These are phyloP conservation scores for Penicillium crystallinum DNA, from an alignment of 495 filamentous ascomycete species.

Conservation along the genomic window DNA sequence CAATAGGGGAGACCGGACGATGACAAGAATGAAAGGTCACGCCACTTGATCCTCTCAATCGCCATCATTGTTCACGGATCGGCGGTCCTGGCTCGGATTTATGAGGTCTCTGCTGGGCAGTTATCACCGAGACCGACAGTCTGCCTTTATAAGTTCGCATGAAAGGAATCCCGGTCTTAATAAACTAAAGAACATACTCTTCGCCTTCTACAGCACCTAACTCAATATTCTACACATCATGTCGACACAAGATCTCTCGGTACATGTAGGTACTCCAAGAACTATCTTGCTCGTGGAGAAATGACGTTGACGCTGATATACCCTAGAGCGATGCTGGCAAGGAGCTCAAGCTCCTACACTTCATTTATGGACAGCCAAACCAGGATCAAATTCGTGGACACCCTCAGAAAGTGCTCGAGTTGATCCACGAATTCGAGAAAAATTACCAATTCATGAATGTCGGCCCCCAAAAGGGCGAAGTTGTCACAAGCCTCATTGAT, in stretches of 20 bases:
- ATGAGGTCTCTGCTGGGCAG: background rate
- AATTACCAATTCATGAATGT: conserved; percentile 73
- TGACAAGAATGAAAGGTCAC: background rate
- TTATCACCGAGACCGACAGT: conserved; percentile 4
- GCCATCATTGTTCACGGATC: too few species aligned
- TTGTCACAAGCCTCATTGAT: conserved; percentile 59
- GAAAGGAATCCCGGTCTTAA: background rate
- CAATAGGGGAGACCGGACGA: background rate
- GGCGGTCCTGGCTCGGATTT: background rate
- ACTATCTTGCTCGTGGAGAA: background rate
- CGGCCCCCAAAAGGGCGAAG: conserved; percentile 63
- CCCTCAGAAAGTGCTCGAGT: conserved; percentile 56
- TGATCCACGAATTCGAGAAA: conserved; percentile 67
- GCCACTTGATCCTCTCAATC: background rate
- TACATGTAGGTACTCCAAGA: background rate
- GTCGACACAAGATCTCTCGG: conserved; percentile 4
- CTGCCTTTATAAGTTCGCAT: background rate
- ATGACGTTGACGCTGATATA: background rate
- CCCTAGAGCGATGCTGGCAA: conserved; percentile 55
- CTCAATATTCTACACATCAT: background rate
- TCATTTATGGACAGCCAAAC: conserved; percentile 55
- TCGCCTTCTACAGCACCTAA: too few species aligned
- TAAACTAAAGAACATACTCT: background rate
- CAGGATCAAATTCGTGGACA: conserved; percentile 56
- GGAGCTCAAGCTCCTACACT: conserved; percentile 68